Evolutionary conservation across 495 filamentous ascomycete genomes (phyloP).

Genomic region (Parathielavia hyrcaniae): DNA sequence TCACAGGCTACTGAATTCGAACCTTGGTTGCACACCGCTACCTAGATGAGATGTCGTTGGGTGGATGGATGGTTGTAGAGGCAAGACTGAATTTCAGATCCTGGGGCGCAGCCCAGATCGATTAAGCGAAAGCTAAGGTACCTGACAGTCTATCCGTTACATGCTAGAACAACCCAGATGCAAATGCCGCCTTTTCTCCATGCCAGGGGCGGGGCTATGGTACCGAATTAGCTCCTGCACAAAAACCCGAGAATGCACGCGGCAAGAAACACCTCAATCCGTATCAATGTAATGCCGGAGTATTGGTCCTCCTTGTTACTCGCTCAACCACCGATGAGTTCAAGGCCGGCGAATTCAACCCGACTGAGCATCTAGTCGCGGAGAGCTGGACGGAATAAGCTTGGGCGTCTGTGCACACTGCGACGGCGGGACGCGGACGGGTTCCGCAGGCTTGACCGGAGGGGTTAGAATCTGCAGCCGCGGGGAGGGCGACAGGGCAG

Average conservation of each 20-base stretch:
- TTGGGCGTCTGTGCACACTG: neutral
- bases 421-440: constrained; percentile 19
- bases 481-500: constrained; percentile 50
- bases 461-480: constrained; percentile 45
- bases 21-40: neutral
- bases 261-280: too few relatives aligned
- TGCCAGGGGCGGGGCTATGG: neutral
- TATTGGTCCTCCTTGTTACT: too few relatives aligned
- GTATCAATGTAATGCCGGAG: too few relatives aligned
- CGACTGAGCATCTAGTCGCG: neutral
- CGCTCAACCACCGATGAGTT: neutral
- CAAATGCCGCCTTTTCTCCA: neutral
- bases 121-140: neutral
- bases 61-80: neutral
- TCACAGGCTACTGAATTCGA: neutral
- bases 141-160: neutral
- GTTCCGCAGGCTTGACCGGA: constrained; percentile 44
- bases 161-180: neutral
- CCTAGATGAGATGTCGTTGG: neutral
- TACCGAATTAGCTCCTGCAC: neutral
- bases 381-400: neutral
- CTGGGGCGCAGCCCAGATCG: neutral
- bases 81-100: neutral
- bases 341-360: neutral
- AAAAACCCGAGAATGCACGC: neutral